Evolutionary conservation across 257 asterid genomes (phyloP).

Genomic region (Solanum habrochaites): DNA sequence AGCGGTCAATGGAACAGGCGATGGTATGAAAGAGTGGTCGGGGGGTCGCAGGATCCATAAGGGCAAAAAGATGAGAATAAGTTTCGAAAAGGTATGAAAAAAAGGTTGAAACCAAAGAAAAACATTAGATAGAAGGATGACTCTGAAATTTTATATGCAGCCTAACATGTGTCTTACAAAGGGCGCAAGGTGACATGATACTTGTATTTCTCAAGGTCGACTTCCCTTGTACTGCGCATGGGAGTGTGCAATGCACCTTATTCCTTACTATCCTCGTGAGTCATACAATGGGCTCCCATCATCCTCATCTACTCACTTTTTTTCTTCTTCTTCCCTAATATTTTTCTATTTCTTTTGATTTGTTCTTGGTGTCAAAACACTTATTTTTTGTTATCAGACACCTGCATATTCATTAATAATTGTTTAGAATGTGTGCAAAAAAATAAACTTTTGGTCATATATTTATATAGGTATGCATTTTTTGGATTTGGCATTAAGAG

Average conservation of each 20-base stretch:
- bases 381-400: not conserved
- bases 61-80: not conserved
- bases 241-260: not conserved
- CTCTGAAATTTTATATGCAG: not conserved
- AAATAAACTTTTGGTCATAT: not conserved
- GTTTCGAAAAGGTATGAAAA: not conserved
- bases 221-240: not conserved
- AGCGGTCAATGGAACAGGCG: no score
- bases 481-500: not conserved
- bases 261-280: slow-evolving; percentile 23
- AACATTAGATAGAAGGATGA: not conserved
- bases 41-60: no score
- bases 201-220: not conserved
- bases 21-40: no score
- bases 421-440: not conserved
- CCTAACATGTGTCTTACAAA: not conserved
- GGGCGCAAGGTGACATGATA: not conserved
- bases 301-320: slow-evolving; percentile 31
- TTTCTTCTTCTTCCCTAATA: not conserved
- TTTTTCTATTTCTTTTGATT: not conserved
- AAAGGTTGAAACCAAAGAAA: not conserved
- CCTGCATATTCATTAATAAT: not conserved
- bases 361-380: not conserved
- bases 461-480: not conserved
- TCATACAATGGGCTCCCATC: slow-evolving; percentile 76